phyloP scores from a whole-genome alignment of 352 stramenopile genomes.

The Phytophthora litchii region DNA sequence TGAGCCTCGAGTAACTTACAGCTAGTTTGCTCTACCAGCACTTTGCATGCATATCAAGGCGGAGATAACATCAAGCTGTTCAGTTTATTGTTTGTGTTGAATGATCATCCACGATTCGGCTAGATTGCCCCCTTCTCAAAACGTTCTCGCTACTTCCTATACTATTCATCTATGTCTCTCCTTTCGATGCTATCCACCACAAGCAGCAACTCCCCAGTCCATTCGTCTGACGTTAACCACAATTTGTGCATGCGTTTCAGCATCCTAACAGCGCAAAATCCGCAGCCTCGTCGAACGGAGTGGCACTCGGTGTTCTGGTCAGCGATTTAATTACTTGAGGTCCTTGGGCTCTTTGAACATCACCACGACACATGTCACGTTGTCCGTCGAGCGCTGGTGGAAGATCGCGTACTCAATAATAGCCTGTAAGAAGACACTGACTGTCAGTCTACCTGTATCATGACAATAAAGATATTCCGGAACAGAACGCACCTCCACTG shows the following conservation, averaged over 20 bases:
- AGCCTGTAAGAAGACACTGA: slow-evolving; percentile 37
- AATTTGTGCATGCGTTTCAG: no score
- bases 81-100: slow-evolving; percentile 40
- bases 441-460: neutral
- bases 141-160: slow-evolving; percentile 38
- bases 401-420: slow-evolving; percentile 84
- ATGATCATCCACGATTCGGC: slow-evolving; percentile 28
- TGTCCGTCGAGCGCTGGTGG: slow-evolving; percentile 85
- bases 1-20: slow-evolving; percentile 27
- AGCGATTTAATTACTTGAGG: slow-evolving; percentile 34
- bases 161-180: slow-evolving; percentile 49
- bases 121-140: slow-evolving; percentile 30
- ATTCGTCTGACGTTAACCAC: no score
- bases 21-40: neutral
- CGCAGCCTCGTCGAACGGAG: no score
- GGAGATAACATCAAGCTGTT: slow-evolving; percentile 30
- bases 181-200: slow-evolving; percentile 4
- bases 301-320: neutral
- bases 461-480: neutral
- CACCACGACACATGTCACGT: slow-evolving; percentile 84
- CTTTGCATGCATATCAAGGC: slow-evolving; percentile 6
- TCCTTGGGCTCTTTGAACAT: slow-evolving; percentile 81
- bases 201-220: slow-evolving; percentile 3
- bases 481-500: slow-evolving; percentile 61
- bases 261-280: no score